Conservation (phyloP, 345 rosid genomes). For the Euphorbia pulcherrima region DNA sequence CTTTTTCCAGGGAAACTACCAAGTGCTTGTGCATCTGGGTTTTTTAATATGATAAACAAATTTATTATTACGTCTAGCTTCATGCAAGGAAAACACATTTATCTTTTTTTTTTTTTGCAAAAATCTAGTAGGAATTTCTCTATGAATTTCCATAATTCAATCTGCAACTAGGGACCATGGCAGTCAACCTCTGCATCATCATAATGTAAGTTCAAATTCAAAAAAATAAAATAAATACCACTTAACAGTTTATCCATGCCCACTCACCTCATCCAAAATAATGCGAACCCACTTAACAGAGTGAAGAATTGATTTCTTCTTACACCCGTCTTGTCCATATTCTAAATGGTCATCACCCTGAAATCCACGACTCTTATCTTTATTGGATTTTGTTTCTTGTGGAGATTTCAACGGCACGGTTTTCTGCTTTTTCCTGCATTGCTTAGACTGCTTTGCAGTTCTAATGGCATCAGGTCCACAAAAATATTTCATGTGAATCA, state of each 20-base stretch:
- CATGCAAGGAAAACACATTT: neutral
- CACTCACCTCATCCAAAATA: slow-evolving; percentile 84
- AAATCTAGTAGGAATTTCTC: neutral
- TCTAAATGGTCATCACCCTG: slow-evolving; percentile 24
- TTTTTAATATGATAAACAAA: too few relatives aligned
- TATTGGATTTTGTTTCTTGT: slow-evolving; percentile 21
- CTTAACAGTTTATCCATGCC: neutral
- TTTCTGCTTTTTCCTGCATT: slow-evolving; percentile 52
- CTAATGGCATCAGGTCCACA: slow-evolving; percentile 77
- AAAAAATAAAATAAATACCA: neutral
- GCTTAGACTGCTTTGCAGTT: slow-evolving; percentile 83
- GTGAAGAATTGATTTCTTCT: slow-evolving; percentile 60
- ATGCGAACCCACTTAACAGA: slow-evolving; percentile 80
- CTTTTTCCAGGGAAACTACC: neutral
- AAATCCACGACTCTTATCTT: slow-evolving; percentile 14
- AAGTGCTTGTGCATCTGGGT: neutral
- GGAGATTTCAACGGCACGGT: slow-evolving; percentile 14
- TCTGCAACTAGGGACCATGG: neutral
- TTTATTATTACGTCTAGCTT: neutral
- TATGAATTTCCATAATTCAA: neutral
- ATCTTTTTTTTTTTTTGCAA: neutral
- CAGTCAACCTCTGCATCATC: slow-evolving; percentile 2
- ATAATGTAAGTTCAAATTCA: neutral
- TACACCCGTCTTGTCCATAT: slow-evolving; percentile 20
- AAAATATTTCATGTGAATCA: slow-evolving; percentile 52